Evolutionary conservation across 192 early-diverging fungal species (phyloP), one percentile per base, ranked within the genome.

Genomic region (Dissophora globulifera): DNA sequence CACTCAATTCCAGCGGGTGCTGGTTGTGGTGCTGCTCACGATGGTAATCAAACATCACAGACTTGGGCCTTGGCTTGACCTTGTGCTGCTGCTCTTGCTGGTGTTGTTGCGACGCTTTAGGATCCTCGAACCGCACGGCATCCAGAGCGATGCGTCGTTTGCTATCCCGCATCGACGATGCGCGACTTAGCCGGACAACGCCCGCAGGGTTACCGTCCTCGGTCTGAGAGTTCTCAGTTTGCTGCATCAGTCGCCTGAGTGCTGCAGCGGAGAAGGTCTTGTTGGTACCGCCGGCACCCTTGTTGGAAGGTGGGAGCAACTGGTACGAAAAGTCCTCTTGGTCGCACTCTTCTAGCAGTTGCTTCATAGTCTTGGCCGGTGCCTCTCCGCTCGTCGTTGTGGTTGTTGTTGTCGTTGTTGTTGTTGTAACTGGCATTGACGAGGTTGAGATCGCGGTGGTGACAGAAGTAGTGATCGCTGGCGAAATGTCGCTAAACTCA

Each of bases 81-180:
- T n/a, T n/a, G 38, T 40, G 38, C 38, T 40, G 38, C 38, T 40
- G 38, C 13, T 40, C 38, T n/a, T 45, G 43, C 43, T 6, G 43
- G 12, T 16, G 22, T 35, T 19, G 22, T n/a, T 32, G 29, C 0
- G 0, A 7, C 29, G 43, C 58, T 6, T 55, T 38, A 38, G 25
- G 33, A 16, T 51, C 55, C 22, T 66, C 72, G 41, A 76, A 76
- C 27, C 45, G 58, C 15, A 76, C 49, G 2, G 57, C 20, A 12
- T 38, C 63, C 46, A 76, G 29, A 2, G 50, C 57, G 35, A 67
- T 67, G 12, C 72, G 49, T 30, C 55, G 47, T 46, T 56, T 60
- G 19, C 41, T 22, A 45, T 76, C 72, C 26, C 72, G 56, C 72
- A 76, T 67, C 11, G 72, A 76, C 13, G 64, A 76, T 0, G 72